These are phyloP conservation scores for Amphicarpaea edgeworthii DNA, from an alignment of 306 rosid species.

Conservation along the genomic window DNA sequence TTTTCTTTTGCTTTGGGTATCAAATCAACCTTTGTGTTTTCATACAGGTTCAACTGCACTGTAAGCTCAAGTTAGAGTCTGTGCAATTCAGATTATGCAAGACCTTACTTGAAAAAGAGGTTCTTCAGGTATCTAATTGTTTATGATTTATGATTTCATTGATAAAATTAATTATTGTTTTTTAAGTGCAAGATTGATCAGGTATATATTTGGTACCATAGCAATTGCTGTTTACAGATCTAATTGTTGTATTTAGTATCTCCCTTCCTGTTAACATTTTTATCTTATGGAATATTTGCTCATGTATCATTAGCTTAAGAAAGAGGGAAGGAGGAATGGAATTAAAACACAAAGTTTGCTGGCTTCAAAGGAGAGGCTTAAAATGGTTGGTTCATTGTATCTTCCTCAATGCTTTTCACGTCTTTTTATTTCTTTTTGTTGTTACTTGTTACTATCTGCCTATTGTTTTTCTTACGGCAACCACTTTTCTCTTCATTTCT, in stretches of 20 bases:
- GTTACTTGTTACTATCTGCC: slow-evolving; percentile 3
- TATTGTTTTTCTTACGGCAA: slow-evolving; percentile 16
- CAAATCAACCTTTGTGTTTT: slow-evolving; percentile 21
- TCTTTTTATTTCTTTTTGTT: not conserved
- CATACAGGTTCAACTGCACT: slow-evolving; percentile 87
- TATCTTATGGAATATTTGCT: slow-evolving; percentile 36
- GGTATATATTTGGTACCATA: slow-evolving; percentile 10
- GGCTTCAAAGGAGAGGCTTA: slow-evolving; percentile 77
- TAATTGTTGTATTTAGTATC: slow-evolving; percentile 26
- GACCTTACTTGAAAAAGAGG: slow-evolving; percentile 80
- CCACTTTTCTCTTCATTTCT: slow-evolving; percentile 38
- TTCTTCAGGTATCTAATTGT: slow-evolving; percentile 71
- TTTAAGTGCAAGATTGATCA: not conserved
- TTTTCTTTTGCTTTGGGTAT: slow-evolving; percentile 24
- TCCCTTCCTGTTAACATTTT: not conserved
- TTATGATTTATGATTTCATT: slow-evolving; percentile 24
- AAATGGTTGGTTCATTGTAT: slow-evolving; percentile 60
- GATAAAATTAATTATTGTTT: not conserved
- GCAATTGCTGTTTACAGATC: slow-evolving; percentile 1
- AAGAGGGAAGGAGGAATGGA: slow-evolving; percentile 69
- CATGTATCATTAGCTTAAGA: slow-evolving; percentile 73
- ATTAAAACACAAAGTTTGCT: slow-evolving; percentile 65
- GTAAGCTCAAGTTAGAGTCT: slow-evolving; percentile 83
- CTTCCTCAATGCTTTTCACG: not conserved
- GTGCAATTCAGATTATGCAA: slow-evolving; percentile 75